Evolutionary conservation across 164 flowering plant species (phyloP).

Genomic region (Sedum album): DNA sequence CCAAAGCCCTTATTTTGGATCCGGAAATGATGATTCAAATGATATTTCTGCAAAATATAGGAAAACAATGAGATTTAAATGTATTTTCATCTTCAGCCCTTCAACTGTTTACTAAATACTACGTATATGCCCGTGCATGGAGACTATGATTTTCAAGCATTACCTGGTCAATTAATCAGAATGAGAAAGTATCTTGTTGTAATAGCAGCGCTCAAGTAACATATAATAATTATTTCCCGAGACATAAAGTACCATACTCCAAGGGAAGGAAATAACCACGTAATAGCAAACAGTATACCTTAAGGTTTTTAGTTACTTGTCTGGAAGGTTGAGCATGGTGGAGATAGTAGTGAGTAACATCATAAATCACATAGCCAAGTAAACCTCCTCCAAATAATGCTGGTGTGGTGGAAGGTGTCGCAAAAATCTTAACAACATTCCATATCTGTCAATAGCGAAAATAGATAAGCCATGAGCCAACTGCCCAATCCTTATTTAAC

Average conservation of each 20-base stretch:
- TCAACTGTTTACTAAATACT: background rate
- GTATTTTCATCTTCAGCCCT: background rate
- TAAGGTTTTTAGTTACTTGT: conserved; percentile 42
- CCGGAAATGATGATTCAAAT: conserved; percentile 90
- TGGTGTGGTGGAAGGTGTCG: conserved; percentile 67
- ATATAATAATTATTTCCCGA: background rate
- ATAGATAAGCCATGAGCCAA: background rate
- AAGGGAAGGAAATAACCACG: background rate
- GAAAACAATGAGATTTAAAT: conserved; percentile 4
- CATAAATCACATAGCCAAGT: conserved; percentile 88
- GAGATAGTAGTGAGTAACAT: conserved; percentile 80
- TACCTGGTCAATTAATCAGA: background rate
- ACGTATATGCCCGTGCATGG: background rate
- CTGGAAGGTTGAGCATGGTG: conserved; percentile 84
- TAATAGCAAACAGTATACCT: conserved; percentile 34
- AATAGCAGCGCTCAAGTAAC: background rate
- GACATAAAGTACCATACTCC: background rate
- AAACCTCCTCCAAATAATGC: conserved; percentile 81
- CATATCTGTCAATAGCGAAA: conserved; percentile 45
- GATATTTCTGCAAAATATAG: conserved; percentile 56
- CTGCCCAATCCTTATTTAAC: background rate
- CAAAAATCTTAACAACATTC: conserved; percentile 46
- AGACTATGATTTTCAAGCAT: background rate
- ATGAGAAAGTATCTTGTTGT: background rate
- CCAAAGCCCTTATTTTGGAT: conserved; percentile 84